Evolutionary conservation across 768 basidiomycete genomes (phyloP).

Genomic region (Hortiboletus campestris): DNA sequence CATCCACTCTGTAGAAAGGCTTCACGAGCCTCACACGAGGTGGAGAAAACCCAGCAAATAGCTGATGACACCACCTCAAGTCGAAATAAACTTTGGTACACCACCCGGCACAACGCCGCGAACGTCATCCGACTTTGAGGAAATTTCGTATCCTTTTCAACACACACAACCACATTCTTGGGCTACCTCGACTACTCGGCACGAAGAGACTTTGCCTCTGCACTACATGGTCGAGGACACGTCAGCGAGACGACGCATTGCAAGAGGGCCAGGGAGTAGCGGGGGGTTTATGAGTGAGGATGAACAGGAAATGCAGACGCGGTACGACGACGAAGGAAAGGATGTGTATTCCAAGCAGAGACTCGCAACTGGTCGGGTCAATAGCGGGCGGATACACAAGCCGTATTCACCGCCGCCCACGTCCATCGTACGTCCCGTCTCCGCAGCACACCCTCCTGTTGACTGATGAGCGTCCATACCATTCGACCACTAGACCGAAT

Average conservation of each 20-base stretch:
- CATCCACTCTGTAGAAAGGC: background rate
- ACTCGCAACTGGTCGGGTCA: constrained; percentile 38
- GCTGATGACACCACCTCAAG: constrained; percentile 63
- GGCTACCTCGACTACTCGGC: constrained; percentile 24
- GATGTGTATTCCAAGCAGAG: constrained; percentile 55
- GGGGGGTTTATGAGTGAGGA: constrained; percentile 29
- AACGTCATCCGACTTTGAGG: constrained; percentile 69
- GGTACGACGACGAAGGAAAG: constrained; percentile 65
- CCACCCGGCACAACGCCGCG: constrained; percentile 47
- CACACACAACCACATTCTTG: constrained; percentile 27
- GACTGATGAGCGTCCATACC: background rate
- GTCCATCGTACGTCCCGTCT: constrained; percentile 47
- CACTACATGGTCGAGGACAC: constrained; percentile 54
- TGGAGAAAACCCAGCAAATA: constrained; percentile 12
- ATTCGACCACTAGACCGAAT: constrained; percentile 55
- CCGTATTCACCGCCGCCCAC: constrained; percentile 64
- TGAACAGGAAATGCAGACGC: constrained; percentile 26
- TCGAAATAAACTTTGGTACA: constrained; percentile 69
- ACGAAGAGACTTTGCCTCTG: constrained; percentile 46
- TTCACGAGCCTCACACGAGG: constrained; percentile 9
- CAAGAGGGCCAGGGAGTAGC: constrained; percentile 34
- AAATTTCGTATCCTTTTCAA: constrained; percentile 57
- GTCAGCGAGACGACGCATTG: constrained; percentile 44
- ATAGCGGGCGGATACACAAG: constrained; percentile 61
- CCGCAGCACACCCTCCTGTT: constrained; percentile 2